These are phyloP conservation scores for Kuraishia piskuri DNA, from an alignment of 805 yeast species.

Conservation along the genomic window DNA sequence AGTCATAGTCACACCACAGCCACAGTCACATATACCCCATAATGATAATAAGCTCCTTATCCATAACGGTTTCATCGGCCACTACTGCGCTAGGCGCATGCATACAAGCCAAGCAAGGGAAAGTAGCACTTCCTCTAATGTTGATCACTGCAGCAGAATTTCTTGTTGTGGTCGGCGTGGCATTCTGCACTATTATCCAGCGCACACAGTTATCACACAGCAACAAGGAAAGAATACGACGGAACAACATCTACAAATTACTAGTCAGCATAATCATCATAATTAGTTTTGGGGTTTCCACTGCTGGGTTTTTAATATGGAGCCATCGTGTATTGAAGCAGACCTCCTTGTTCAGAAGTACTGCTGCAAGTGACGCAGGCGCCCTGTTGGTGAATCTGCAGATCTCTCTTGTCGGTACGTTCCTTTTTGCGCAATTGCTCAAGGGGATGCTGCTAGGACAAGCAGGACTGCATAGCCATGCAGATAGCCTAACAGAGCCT, in stretches of 20 bases:
- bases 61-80: background rate
- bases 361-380: background rate
- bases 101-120: background rate
- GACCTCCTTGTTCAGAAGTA: background rate
- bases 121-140: background rate
- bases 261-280: background rate
- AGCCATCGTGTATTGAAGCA: background rate
- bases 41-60: background rate
- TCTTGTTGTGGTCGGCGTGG: background rate
- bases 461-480: background rate
- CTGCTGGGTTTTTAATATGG: background rate
- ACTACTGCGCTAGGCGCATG: background rate
- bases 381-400: background rate
- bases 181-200: background rate
- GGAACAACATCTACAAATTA: background rate
- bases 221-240: background rate
- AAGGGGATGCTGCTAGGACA: background rate
- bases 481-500: background rate
- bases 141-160: background rate
- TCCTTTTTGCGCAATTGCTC: background rate
- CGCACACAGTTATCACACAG: too few relatives aligned
- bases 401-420: background rate
- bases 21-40: background rate
- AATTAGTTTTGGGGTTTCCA: background rate
- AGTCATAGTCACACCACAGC: background rate